A percentile compares a stretch with the other conserved stretches of the same genome.
Evolutionary conservation across 2,329 filamentous ascomycete genomes (phyloP).

Genomic region (Aspergillus neoniger): DNA sequence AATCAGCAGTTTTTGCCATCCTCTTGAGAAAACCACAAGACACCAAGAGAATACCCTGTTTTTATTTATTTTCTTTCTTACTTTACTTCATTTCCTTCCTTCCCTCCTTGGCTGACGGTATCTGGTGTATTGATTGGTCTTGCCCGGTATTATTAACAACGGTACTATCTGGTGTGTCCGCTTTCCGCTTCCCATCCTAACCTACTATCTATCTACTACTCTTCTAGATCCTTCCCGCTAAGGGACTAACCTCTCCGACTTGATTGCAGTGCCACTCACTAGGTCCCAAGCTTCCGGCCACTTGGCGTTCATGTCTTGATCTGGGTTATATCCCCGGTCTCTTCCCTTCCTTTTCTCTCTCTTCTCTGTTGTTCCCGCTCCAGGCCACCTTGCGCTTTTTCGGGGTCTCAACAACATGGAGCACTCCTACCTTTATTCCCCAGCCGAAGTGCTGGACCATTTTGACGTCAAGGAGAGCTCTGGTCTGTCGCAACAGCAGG

Average conservation of each 20-base stretch:
- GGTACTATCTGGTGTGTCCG: not conserved
- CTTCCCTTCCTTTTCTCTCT: conserved; percentile 17
- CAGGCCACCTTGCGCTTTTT: conserved; percentile 11
- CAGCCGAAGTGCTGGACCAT: conserved; percentile 53
- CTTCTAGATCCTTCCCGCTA: conserved; percentile 27
- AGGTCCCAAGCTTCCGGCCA: conserved; percentile 23
- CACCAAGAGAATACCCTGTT: too few relatives aligned
- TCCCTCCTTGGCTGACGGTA: not conserved
- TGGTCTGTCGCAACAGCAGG: conserved; percentile 54
- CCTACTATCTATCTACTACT: not conserved
- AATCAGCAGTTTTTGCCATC: not conserved
- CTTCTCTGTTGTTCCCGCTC: conserved; percentile 1
- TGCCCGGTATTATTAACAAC: not conserved
- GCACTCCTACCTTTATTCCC: conserved; percentile 53
- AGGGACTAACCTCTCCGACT: conserved; percentile 10
- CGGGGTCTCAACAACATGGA: conserved; percentile 48
- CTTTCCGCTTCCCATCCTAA: not conserved
- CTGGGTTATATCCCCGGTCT: conserved; percentile 12
- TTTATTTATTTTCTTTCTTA: too few relatives aligned
- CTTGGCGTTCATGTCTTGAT: conserved; percentile 31
- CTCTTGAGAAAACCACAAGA: too few relatives aligned
- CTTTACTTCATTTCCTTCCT: not conserved
- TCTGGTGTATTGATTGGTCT: not conserved
- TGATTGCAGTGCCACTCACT: conserved; percentile 12
- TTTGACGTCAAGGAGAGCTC: conserved; percentile 54